Percentiles rank a stretch among this genome's conserved stretches.
These are phyloP conservation scores for Lupinus albus DNA, from an alignment of 306 rosid genomes.

Conservation along the genomic window DNA sequence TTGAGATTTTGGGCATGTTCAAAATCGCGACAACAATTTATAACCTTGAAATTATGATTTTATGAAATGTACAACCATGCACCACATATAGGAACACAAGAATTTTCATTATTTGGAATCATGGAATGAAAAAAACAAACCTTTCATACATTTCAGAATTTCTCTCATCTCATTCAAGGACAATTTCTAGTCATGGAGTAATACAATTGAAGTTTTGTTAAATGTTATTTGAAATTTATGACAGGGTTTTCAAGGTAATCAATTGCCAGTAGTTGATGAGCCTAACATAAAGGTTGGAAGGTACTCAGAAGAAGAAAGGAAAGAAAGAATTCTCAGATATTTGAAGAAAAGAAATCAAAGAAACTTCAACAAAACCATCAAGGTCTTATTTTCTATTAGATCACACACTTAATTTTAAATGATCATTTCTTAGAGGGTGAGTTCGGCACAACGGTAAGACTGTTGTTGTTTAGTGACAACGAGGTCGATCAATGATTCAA, in stretches of 20 bases:
- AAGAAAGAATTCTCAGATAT: slow-evolving; percentile 79
- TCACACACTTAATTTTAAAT: background rate
- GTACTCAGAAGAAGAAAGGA: slow-evolving; percentile 91
- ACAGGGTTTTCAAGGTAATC: slow-evolving; percentile 67
- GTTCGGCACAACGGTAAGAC: too few relatives aligned
- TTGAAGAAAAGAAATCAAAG: slow-evolving; percentile 95
- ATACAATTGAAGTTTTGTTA: background rate
- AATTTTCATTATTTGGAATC: too few relatives aligned
- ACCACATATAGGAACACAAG: background rate
- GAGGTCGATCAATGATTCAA: too few relatives aligned
- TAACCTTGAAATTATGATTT: background rate
- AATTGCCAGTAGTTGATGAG: slow-evolving; percentile 60
- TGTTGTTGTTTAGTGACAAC: too few relatives aligned
- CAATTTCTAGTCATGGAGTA: background rate
- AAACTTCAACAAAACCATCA: slow-evolving; percentile 86
- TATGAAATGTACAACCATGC: background rate
- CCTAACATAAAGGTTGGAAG: slow-evolving; percentile 72
- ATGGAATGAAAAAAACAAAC: too few relatives aligned
- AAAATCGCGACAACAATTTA: too few relatives aligned
- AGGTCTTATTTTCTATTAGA: slow-evolving; percentile 48
- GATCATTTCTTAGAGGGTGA: too few relatives aligned
- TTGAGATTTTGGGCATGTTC: too few relatives aligned
- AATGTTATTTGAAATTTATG: slow-evolving; percentile 26
- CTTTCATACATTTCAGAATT: background rate
- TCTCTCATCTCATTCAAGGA: background rate